Base-by-base conservation (phyloP, 23 red algal genomes). In the Gracilariopsis chorda region DNA sequence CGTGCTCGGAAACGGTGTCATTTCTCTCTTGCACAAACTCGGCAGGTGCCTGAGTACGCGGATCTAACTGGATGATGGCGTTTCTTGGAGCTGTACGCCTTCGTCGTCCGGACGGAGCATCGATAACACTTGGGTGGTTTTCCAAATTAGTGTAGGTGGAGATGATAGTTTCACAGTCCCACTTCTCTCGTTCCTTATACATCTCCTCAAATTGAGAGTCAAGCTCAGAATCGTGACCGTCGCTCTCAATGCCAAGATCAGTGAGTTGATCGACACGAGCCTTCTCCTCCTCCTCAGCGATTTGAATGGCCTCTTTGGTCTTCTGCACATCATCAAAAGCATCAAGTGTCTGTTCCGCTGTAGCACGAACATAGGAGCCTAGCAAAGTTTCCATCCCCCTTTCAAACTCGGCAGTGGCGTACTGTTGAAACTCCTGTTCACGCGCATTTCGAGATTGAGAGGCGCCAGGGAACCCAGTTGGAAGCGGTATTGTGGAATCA, bases 111-210 rank as follows among this genome's bases (percentile, higher is more conserved):
- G 64, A 27, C 14, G 79, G 78, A 0, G 71, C 77, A 48, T 84
- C 93, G 30, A 95, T 95, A 34, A 95, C 81, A 48, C 78, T 87
- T 4, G 93, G 93, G 30, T 90, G 86, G 71, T 95, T 95, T 24
- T 95, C 93, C 11, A 84, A 23, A 43, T 89, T 95, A n/a, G 34
- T 87, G 56, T 95, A 95, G 17, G 93, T 95, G 1, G 87, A 82
- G 27, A 95, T 13, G 20, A 95, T 87, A 19, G 93, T 95, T 46
- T 91, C 86, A 52, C 93, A 95, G 82, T 95, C 93, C 93, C 93
- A 95, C 68, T 94, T 79, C 32, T 94, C 81, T 65, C 65, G 68
- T 58, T 86, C 43, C 49, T 83, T 57, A 40, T 72, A 82, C 59
- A 77, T 56, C 46, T 70, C 78, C 10, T 84, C 90, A 27, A 82